Conservation (phyloP, 2,329 filamentous ascomycete genomes). For the Xylariomycetidae sp. region DNA sequence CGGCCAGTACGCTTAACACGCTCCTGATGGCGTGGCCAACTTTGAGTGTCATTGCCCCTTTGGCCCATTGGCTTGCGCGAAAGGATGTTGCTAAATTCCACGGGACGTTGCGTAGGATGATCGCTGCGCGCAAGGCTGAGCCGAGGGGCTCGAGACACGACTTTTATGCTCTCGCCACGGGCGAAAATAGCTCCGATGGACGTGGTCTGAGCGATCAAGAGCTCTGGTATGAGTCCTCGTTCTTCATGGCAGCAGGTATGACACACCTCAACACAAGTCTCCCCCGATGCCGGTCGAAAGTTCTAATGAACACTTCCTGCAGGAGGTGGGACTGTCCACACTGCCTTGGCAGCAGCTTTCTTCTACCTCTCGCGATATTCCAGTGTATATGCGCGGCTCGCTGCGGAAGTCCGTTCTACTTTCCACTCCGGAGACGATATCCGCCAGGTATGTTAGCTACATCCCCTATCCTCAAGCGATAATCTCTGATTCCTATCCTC, state of each 20-base stretch:
- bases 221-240: conserved; percentile 2
- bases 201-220: background rate
- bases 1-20: background rate
- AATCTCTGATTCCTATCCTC: too few species aligned
- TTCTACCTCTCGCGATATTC: conserved; percentile 1
- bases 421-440: background rate
- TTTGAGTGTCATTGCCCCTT: background rate
- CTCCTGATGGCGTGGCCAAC: conserved; percentile 2
- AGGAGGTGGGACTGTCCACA: background rate
- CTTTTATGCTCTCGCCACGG: conserved; percentile 1
- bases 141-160: conserved; percentile 2
- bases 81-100: conserved; percentile 1
- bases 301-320: background rate
- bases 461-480: too few species aligned
- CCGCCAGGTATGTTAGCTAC: background rate
- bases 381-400: background rate
- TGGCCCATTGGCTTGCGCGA: conserved; percentile 1
- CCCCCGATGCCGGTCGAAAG: too few species aligned
- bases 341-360: background rate
- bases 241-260: conserved; percentile 2
- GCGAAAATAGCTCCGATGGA: background rate
- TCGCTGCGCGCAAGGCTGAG: conserved; percentile 1
- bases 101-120: conserved; percentile 3
- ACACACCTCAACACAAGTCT: background rate
- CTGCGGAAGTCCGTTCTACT: background rate